Base-by-base conservation (phyloP, 306 rosid genomes). In the Abrus precatorius region DNA sequence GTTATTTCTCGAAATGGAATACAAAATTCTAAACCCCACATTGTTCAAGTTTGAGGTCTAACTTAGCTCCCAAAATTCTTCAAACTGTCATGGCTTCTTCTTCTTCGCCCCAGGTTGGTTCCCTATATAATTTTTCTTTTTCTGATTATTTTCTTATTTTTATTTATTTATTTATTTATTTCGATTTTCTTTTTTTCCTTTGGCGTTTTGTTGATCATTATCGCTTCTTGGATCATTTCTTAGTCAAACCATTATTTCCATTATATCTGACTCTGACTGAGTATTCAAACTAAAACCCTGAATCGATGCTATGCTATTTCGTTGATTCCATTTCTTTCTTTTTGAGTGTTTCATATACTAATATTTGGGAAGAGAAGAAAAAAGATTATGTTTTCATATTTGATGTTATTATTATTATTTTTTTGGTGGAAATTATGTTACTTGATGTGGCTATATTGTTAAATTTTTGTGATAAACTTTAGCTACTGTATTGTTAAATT, bases 71-170 rank as follows among this genome's bases (percentile, higher is more conserved):
- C 72, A 67, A 36, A 36, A 43, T 67, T 65, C 54, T 27, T 9
- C 20, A 40, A 29, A 67, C 72, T 43, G 14, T 66, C 2, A 67
- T 67, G 72, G 72, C 28, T 67, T 43, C 54, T 67, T 67, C 72
- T 61, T 61, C 67, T n/a, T 33, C 11, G 12, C 52, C 13, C 13
- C 52, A 67, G 72, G 72, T 67, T 67, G 54, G 72, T 67, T 67
- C n/a, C 47, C 47, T 4, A 38, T 13, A 7, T 9, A 4, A 12
- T 29, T 64, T 64, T 64, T 45, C 8, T 8, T 8, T 30, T 50
- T 50, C 20, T 60, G 65, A 38, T 61, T 20, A 20, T 20, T 20
- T 5, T 8, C 27, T 70, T 69, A 3, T 36, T 40, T 48, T 49
- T 49, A 6, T 67, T 50, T 44, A 63, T 30, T 73, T 52, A 3